A percentile compares a stretch with the other conserved stretches of the same genome.
Evolutionary conservation across 148 eudicot genomes (phyloP).

Genomic region (Persicaria maculosa): DNA sequence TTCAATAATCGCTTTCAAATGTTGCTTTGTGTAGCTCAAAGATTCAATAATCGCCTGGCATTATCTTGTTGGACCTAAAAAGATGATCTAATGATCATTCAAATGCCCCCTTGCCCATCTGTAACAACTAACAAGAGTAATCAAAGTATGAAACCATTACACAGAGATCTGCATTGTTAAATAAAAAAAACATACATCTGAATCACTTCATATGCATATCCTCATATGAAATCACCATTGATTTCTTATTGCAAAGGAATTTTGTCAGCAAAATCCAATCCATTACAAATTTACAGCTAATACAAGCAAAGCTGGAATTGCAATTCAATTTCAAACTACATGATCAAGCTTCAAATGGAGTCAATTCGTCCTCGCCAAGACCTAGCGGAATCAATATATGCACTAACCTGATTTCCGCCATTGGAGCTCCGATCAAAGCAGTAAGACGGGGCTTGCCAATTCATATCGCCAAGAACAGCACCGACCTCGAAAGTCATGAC

Average conservation of each 20-base stretch:
- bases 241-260: not conserved
- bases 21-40: too few relatives aligned
- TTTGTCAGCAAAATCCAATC: not conserved
- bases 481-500: slow-evolving; percentile 13
- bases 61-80: too few relatives aligned
- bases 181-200: not conserved
- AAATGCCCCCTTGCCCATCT: too few relatives aligned
- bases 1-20: too few relatives aligned
- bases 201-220: not conserved
- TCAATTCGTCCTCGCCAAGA: not conserved
- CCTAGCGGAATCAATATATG: not conserved
- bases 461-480: slow-evolving; percentile 4
- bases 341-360: not conserved
- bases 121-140: too few relatives aligned
- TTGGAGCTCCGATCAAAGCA: not conserved
- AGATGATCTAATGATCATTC: too few relatives aligned
- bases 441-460: slow-evolving; percentile 11
- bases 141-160: too few relatives aligned
- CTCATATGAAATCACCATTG: not conserved
- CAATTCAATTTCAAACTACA: not conserved
- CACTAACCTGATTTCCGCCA: not conserved
- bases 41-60: too few relatives aligned
- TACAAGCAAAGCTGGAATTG: not conserved
- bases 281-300: slow-evolving; percentile 4
- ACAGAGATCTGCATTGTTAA: too few relatives aligned